Evolutionary conservation across 768 basidiomycete genomes (phyloP).

Genomic region (Cytidiella melzeri): DNA sequence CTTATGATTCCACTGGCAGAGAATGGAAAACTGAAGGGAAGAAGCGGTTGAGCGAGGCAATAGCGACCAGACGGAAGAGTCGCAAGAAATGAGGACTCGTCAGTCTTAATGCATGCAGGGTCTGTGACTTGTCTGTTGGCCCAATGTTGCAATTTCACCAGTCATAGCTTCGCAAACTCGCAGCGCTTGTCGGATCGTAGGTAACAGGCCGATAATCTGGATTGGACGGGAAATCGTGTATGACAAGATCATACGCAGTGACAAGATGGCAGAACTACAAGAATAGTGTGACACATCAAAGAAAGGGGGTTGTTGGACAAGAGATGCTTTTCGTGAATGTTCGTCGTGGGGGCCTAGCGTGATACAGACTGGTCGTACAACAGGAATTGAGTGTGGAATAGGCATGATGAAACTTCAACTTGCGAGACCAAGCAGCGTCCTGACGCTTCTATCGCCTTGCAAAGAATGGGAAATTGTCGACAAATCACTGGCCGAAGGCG

Average conservation of each 20-base stretch:
- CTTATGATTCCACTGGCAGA: conserved; percentile 3
- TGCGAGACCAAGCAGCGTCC: too few relatives aligned
- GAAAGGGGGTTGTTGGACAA: background rate
- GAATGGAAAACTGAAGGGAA: conserved; percentile 12
- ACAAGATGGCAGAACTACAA: background rate
- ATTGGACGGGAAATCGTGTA: too few relatives aligned
- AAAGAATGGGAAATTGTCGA: background rate
- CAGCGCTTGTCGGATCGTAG: too few relatives aligned
- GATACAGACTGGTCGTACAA: background rate
- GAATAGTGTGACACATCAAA: background rate
- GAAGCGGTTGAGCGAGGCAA: conserved; percentile 2
- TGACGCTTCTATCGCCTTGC: background rate
- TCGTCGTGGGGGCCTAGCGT: background rate
- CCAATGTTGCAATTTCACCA: too few relatives aligned
- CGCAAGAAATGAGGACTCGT: too few relatives aligned
- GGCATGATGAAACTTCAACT: background rate
- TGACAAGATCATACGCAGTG: background rate
- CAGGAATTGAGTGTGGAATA: background rate
- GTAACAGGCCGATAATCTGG: too few relatives aligned
- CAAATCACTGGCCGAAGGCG: conserved; percentile 6
- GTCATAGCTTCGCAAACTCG: too few relatives aligned
- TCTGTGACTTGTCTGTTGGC: too few relatives aligned
- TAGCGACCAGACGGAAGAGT: too few relatives aligned
- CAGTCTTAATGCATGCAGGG: too few relatives aligned
- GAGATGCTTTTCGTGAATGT: background rate